Percentiles rank a stretch among this genome's conserved stretches.
Evolutionary conservation across 169 alveolate species (phyloP).

Genomic region (Babesia bigemina): DNA sequence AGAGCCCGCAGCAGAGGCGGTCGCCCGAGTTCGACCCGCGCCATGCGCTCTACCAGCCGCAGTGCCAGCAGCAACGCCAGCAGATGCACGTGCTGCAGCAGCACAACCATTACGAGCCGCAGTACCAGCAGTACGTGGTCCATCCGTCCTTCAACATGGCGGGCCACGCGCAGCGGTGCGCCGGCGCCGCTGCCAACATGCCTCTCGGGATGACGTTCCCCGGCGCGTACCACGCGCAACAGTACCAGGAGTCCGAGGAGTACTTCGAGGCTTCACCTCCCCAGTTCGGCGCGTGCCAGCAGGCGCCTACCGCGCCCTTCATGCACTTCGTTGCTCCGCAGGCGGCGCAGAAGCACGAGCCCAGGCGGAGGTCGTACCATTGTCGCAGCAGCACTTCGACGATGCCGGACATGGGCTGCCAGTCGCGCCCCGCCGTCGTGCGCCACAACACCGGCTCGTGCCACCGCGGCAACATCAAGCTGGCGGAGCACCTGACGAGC

Average conservation of each 20-base stretch:
- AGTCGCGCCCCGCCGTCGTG: background rate
- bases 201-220: background rate
- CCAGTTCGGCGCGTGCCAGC: conserved; percentile 23
- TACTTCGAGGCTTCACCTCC: conserved; percentile 11
- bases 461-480: conserved; percentile 2
- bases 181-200: background rate
- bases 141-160: background rate
- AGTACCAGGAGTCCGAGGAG: background rate
- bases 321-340: conserved; percentile 4
- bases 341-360: conserved; percentile 9
- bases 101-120: conserved; percentile 25
- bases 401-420: conserved; percentile 1
- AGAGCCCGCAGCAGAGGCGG: background rate
- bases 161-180: too few relatives aligned
- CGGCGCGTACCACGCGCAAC: conserved; percentile 8
- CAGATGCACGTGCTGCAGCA: background rate
- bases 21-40: background rate
- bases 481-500: conserved; percentile 28
- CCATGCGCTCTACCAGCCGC: background rate
- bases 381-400: conserved; percentile 30
- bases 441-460: conserved; percentile 33
- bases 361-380: background rate
- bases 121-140: conserved; percentile 25
- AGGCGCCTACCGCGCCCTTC: background rate
- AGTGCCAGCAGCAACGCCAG: background rate